phyloP scores from a whole-genome alignment of 345 rosid species.

The Iberis pinnata region DNA sequence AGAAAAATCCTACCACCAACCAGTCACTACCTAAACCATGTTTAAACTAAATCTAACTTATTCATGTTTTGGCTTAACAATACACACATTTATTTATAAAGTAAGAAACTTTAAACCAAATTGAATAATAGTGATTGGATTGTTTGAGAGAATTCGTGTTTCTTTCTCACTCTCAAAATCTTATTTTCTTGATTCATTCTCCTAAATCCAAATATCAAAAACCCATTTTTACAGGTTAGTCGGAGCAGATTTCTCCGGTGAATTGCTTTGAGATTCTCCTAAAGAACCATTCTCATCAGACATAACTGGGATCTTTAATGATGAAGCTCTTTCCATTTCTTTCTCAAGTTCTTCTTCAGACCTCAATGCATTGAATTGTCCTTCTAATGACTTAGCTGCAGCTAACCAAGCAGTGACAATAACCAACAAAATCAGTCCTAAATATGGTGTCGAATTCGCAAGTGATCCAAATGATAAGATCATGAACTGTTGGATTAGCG shows the following conservation, averaged over 20 bases:
- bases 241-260: constrained; percentile 22
- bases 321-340: constrained; percentile 76
- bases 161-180: neutral
- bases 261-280: constrained; percentile 21
- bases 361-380: constrained; percentile 66
- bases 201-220: no score
- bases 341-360: constrained; percentile 90
- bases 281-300: constrained; percentile 44
- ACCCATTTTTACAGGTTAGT: constrained; percentile 16
- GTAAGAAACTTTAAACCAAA: neutral
- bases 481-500: constrained; percentile 95
- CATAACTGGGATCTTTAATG: constrained; percentile 59
- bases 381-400: constrained; percentile 80
- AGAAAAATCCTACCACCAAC: no score
- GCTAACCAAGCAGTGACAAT: constrained; percentile 81
- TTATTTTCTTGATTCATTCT: no score
- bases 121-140: neutral
- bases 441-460: constrained; percentile 90
- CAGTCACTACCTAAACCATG: no score
- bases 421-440: constrained; percentile 64
- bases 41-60: no score
- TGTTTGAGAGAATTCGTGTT: neutral
- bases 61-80: no score
- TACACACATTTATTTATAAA: no score
- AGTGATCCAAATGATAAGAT: constrained; percentile 87